These are phyloP conservation scores for Leptosphaerulina australis DNA, from an alignment of 2,329 filamentous ascomycete species.

Conservation along the genomic window DNA sequence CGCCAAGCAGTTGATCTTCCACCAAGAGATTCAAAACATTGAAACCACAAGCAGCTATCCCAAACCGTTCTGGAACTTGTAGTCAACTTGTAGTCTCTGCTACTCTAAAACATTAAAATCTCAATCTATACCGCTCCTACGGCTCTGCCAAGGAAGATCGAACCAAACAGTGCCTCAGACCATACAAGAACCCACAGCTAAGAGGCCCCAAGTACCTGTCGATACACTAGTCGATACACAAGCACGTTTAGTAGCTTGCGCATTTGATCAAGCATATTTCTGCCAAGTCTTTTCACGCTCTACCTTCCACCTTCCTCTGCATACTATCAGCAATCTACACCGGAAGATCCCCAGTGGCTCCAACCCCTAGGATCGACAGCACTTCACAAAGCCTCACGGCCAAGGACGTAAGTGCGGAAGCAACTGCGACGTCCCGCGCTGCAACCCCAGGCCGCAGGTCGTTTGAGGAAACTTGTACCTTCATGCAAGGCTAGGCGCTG, in stretches of 20 bases:
- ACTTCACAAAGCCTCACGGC: slow-evolving; percentile 22
- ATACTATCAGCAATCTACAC: slow-evolving; percentile 22
- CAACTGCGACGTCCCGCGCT: slow-evolving; percentile 43
- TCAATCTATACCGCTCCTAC: slow-evolving; percentile 20
- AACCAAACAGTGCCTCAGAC: slow-evolving; percentile 28
- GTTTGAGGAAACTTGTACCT: slow-evolving; percentile 12
- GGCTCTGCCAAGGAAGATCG: slow-evolving; percentile 33
- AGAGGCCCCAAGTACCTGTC: slow-evolving; percentile 28
- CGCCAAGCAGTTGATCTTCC: slow-evolving; percentile 30
- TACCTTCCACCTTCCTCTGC: slow-evolving; percentile 20
- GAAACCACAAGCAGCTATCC: slow-evolving; percentile 29
- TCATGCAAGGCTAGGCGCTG: slow-evolving; percentile 20
- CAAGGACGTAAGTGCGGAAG: slow-evolving; percentile 29
- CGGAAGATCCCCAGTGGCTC: slow-evolving; percentile 25
- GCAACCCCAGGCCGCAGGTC: slow-evolving; percentile 21
- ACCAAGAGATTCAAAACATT: slow-evolving; percentile 34
- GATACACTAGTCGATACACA: slow-evolving; percentile 34
- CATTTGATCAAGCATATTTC: slow-evolving; percentile 30
- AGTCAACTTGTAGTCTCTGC: background rate
- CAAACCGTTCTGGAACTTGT: slow-evolving; percentile 33
- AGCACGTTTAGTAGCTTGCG: slow-evolving; percentile 26
- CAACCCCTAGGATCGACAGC: slow-evolving; percentile 28
- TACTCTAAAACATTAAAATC: slow-evolving; percentile 28
- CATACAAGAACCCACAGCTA: slow-evolving; percentile 26
- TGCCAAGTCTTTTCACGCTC: slow-evolving; percentile 21